A percentile compares a stretch with the other conserved stretches of the same genome.
Evolutionary conservation across 345 rosid species (phyloP).

Genomic region (Gossypium arboreum): DNA sequence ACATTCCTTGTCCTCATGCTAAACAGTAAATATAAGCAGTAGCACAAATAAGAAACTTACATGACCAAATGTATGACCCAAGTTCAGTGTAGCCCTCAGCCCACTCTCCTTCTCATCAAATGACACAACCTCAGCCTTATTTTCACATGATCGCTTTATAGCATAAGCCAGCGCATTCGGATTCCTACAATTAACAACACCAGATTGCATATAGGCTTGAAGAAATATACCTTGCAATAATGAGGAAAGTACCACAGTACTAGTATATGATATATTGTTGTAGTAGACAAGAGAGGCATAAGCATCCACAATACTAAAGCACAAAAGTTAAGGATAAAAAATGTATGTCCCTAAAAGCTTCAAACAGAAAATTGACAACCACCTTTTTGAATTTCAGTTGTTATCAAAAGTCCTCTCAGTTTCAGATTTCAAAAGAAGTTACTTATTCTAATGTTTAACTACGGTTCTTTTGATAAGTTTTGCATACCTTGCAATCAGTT

Average conservation of each 20-base stretch:
- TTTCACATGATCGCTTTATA: conserved; percentile 91
- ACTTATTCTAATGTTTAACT: background rate
- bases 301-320: background rate
- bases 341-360: conserved; percentile 4
- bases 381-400: conserved; percentile 3
- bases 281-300: background rate
- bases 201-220: background rate
- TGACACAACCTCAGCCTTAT: conserved; percentile 95
- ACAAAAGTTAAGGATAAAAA: background rate
- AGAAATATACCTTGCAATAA: conserved; percentile 1
- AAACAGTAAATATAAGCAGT: background rate
- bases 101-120: conserved; percentile 97
- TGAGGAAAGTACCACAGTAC: background rate
- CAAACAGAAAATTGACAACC: background rate
- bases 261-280: background rate
- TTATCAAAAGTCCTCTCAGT: background rate
- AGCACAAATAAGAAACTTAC: conserved; percentile 41
- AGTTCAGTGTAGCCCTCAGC: conserved; percentile 81
- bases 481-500: conserved; percentile 70
- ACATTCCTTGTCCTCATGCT: too few relatives aligned
- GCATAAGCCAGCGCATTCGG: conserved; percentile 84
- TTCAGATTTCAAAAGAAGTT: background rate
- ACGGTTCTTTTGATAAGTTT: background rate
- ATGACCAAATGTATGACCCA: conserved; percentile 99
- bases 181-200: conserved; percentile 52